phyloP scores from a whole-genome alignment of 495 filamentous ascomycete genomes.

The Hyphodiscus hymeniophilus region DNA sequence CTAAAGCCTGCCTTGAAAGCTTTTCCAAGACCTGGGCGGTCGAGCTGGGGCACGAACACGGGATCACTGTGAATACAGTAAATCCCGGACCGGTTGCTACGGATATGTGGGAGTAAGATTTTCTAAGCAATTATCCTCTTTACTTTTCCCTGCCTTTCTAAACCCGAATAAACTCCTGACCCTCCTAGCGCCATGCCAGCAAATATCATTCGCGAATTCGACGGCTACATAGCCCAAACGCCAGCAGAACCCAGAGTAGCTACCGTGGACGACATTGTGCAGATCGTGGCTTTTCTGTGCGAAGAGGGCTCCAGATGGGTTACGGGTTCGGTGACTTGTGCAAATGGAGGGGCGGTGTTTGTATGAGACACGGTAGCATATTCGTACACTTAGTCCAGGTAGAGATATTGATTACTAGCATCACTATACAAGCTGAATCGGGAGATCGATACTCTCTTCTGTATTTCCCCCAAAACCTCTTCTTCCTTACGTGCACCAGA shows the following conservation, averaged over 20 bases:
- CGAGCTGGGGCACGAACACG: constrained; percentile 26
- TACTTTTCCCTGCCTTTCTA: too few species aligned
- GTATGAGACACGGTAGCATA: too few species aligned
- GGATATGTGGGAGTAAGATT: constrained; percentile 23
- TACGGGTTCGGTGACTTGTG: constrained; percentile 4
- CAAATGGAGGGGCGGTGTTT: not conserved
- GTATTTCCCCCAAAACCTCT: too few species aligned
- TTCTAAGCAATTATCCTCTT: too few species aligned
- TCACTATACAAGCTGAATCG: too few species aligned
- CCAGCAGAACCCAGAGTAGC: constrained; percentile 5
- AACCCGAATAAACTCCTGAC: too few species aligned
- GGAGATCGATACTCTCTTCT: too few species aligned
- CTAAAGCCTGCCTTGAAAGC: constrained; percentile 23
- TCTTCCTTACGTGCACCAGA: too few species aligned
- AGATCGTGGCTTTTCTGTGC: constrained; percentile 6
- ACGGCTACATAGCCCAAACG: not conserved
- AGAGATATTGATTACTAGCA: too few species aligned
- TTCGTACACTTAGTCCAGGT: too few species aligned
- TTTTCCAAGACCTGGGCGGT: constrained; percentile 25
- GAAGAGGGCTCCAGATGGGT: constrained; percentile 7
- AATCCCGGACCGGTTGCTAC: constrained; percentile 32
- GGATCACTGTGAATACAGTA: constrained; percentile 30
- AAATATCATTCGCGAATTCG: too few species aligned
- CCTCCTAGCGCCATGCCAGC: too few species aligned
- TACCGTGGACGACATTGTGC: constrained; percentile 9